A percentile compares a stretch with the other conserved stretches of the same genome.
Evolutionary conservation across 2,329 filamentous ascomycete genomes (phyloP).

Genomic region (Epichloe uncinata): DNA sequence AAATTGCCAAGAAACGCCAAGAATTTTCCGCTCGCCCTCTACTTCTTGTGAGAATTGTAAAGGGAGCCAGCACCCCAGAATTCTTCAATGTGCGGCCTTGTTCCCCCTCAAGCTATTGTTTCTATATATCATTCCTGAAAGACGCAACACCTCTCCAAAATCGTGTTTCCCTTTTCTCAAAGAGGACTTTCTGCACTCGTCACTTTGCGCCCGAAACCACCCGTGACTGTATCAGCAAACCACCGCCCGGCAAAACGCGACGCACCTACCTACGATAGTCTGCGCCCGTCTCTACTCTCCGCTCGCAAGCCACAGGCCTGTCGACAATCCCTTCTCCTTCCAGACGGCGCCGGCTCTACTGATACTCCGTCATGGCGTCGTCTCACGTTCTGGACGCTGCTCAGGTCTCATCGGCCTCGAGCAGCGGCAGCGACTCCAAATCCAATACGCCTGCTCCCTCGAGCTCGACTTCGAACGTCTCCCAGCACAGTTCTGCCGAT

Average conservation of each 20-base stretch:
- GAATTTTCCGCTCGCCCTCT: slow-evolving; percentile 25
- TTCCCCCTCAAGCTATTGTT: neutral
- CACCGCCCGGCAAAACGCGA: neutral
- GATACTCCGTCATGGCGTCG: slow-evolving; percentile 20
- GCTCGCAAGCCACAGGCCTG: neutral
- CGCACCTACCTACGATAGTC: neutral
- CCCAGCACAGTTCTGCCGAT: slow-evolving; percentile 28
- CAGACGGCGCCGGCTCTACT: slow-evolving; percentile 7
- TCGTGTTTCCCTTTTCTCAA: neutral
- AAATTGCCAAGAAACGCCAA: slow-evolving; percentile 21
- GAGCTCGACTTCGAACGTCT: slow-evolving; percentile 32
- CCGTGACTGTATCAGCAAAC: neutral
- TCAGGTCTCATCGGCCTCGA: slow-evolving; percentile 10
- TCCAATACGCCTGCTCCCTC: slow-evolving; percentile 39
- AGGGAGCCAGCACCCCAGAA: slow-evolving; percentile 21
- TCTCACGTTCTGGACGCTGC: slow-evolving; percentile 16
- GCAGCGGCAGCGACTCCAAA: slow-evolving; percentile 33
- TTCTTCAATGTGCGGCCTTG: slow-evolving; percentile 1
- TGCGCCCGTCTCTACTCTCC: neutral
- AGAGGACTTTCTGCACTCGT: neutral
- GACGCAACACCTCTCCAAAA: neutral
- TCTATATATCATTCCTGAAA: neutral
- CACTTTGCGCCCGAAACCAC: neutral
- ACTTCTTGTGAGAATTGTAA: slow-evolving; percentile 22
- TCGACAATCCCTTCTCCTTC: neutral